These are phyloP conservation scores for Suillus sp. DNA, from an alignment of 768 basidiomycete species.

Conservation along the genomic window DNA sequence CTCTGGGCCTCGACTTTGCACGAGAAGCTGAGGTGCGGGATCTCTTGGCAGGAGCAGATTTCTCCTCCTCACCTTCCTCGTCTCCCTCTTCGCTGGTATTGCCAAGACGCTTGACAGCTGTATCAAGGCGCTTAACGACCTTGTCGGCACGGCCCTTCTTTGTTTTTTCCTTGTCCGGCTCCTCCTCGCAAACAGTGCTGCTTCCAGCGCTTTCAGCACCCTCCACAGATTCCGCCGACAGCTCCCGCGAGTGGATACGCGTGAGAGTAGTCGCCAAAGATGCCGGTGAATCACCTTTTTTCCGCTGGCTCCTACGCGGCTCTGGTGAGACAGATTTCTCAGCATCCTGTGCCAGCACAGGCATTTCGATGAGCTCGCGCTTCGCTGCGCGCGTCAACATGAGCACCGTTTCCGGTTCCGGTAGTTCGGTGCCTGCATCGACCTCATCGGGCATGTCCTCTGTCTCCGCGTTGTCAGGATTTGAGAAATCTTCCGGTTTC, in stretches of 20 bases:
- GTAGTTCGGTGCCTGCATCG: conserved; percentile 11
- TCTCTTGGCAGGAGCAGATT: conserved; percentile 22
- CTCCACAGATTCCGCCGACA: conserved; percentile 30
- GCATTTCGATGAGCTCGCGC: conserved; percentile 25
- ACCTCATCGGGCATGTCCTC: conserved; percentile 3
- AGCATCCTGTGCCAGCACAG: conserved; percentile 15
- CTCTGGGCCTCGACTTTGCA: conserved; percentile 27
- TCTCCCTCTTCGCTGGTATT: conserved; percentile 20
- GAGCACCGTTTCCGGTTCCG: conserved; percentile 4
- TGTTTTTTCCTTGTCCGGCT: conserved; percentile 27
- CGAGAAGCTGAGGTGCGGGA: conserved; percentile 23
- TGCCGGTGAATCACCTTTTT: conserved; percentile 32
- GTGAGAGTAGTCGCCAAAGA: conserved; percentile 35
- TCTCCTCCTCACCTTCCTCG: conserved; percentile 15
- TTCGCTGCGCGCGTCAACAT: conserved; percentile 21
- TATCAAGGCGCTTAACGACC: neutral
- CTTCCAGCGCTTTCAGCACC: conserved; percentile 34
- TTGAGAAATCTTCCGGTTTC: conserved; percentile 9
- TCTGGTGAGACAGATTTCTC: conserved; percentile 20
- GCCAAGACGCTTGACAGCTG: conserved; percentile 3
- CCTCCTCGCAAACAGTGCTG: conserved; percentile 36
- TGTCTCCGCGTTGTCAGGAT: conserved; percentile 13
- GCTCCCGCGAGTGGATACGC: conserved; percentile 27
- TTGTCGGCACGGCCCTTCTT: conserved; percentile 16
- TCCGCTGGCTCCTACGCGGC: conserved; percentile 33